A percentile compares a stretch with the other conserved stretches of the same genome.
These are phyloP conservation scores for Ophiostoma sp. DNA, from an alignment of 2,329 filamentous ascomycete species.

Conservation along the genomic window DNA sequence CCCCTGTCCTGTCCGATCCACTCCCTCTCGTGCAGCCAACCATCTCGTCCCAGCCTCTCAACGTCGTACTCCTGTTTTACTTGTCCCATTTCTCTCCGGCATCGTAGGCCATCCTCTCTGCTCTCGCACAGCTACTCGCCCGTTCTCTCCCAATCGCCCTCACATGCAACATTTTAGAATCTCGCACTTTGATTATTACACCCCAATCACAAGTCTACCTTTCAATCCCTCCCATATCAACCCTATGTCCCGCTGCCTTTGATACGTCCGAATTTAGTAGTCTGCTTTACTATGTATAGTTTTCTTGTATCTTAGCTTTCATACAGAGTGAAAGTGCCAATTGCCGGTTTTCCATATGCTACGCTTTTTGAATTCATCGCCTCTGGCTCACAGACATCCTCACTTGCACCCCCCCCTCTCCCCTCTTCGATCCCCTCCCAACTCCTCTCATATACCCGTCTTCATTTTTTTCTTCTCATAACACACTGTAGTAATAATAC, in stretches of 20 bases:
- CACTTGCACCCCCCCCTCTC: background rate
- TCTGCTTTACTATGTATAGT: no score
- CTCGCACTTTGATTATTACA: background rate
- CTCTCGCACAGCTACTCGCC: background rate
- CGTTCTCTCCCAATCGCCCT: background rate
- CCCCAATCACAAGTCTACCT: background rate
- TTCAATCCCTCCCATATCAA: background rate
- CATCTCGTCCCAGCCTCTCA: constrained; percentile 2
- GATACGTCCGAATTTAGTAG: background rate
- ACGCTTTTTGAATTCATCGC: background rate
- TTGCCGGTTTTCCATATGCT: background rate
- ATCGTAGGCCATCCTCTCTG: constrained; percentile 8
- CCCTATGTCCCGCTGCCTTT: background rate
- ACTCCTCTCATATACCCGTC: background rate
- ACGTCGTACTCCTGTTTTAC: constrained; percentile 11
- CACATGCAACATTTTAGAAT: background rate
- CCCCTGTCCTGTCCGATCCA: constrained; percentile 10
- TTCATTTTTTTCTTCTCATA: background rate
- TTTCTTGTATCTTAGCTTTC: background rate
- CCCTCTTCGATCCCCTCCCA: background rate
- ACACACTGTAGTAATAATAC: background rate
- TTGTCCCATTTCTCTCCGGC: background rate
- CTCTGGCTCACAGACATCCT: background rate
- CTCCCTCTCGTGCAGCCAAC: constrained; percentile 7
- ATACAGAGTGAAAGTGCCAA: background rate